phyloP scores from a whole-genome alignment of 192 early-diverging fungal species.

The Entomortierella beljakovae region DNA sequence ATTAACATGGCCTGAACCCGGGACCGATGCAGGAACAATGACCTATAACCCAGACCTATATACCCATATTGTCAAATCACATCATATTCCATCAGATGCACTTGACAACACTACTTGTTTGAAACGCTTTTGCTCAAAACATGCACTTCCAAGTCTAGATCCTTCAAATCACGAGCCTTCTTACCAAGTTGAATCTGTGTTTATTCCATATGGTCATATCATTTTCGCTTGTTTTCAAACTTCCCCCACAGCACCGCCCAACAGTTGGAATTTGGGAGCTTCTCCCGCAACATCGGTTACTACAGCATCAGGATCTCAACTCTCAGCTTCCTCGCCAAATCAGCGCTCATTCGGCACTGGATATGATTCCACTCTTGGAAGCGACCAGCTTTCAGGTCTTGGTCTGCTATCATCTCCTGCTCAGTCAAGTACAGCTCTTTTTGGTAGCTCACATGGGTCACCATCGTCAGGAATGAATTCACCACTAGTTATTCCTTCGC shows the following conservation, averaged over 20 bases:
- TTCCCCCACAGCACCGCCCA: conserved; percentile 20
- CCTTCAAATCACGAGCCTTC: conserved; percentile 23
- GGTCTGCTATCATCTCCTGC: conserved; percentile 28
- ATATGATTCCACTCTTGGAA: conserved; percentile 6
- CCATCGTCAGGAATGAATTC: conserved; percentile 25
- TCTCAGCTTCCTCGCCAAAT: conserved; percentile 18
- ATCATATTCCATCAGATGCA: conserved; percentile 48
- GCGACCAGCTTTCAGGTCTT: conserved; percentile 25
- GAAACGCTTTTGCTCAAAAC: conserved; percentile 53
- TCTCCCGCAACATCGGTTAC: conserved; percentile 11
- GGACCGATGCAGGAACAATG: conserved; percentile 31
- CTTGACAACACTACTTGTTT: conserved; percentile 52
- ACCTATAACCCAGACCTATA: conserved; percentile 51
- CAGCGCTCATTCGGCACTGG: conserved; percentile 9
- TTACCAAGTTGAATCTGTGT: conserved; percentile 55
- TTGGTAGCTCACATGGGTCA: conserved; percentile 18
- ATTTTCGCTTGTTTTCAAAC: conserved; percentile 61
- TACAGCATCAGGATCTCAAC: conserved; percentile 11
- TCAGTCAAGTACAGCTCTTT: conserved; percentile 3
- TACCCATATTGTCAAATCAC: conserved; percentile 55
- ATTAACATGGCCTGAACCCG: conserved; percentile 57
- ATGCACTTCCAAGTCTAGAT: conserved; percentile 30
- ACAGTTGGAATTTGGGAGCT: conserved; percentile 8
- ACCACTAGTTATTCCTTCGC: conserved; percentile 39
- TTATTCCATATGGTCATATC: conserved; percentile 57